These are phyloP conservation scores for Isabelozyma gotoi DNA, from an alignment of 805 yeast species.

Conservation along the genomic window DNA sequence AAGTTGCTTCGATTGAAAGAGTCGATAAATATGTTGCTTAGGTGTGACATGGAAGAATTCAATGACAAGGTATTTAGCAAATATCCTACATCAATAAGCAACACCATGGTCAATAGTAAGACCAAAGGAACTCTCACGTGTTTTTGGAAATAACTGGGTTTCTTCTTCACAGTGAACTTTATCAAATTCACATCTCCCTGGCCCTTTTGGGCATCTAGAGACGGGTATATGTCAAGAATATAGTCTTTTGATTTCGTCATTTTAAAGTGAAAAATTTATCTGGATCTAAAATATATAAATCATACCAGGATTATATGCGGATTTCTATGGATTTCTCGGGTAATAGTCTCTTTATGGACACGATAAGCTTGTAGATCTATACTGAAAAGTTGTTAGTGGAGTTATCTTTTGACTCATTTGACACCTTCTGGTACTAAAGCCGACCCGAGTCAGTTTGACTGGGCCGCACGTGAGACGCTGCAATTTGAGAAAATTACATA, in stretches of 20 bases:
- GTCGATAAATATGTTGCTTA: background rate
- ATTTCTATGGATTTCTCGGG: background rate
- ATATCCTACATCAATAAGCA: background rate
- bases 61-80: background rate
- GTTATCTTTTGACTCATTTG: background rate
- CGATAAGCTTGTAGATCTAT: background rate
- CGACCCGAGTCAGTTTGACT: background rate
- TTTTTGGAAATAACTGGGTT: slow-evolving; percentile 2
- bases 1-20: slow-evolving; percentile 1
- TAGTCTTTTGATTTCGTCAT: slow-evolving; percentile 34
- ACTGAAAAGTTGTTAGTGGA: background rate
- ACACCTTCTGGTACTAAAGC: too few species aligned
- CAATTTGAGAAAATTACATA: too few species aligned
- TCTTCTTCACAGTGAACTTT: slow-evolving; percentile 13
- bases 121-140: slow-evolving; percentile 5
- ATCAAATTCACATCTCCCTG: slow-evolving; percentile 8
- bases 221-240: slow-evolving; percentile 24
- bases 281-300: background rate
- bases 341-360: background rate
- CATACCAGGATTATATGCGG: background rate
- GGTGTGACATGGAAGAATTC: background rate
- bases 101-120: slow-evolving; percentile 2
- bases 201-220: slow-evolving; percentile 4
- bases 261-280: background rate
- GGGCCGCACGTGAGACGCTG: background rate